A percentile compares a stretch with the other conserved stretches of the same genome.
These are phyloP conservation scores for Atkinsonella hypoxylon DNA, from an alignment of 2,329 filamentous ascomycete genomes.

Conservation along the genomic window DNA sequence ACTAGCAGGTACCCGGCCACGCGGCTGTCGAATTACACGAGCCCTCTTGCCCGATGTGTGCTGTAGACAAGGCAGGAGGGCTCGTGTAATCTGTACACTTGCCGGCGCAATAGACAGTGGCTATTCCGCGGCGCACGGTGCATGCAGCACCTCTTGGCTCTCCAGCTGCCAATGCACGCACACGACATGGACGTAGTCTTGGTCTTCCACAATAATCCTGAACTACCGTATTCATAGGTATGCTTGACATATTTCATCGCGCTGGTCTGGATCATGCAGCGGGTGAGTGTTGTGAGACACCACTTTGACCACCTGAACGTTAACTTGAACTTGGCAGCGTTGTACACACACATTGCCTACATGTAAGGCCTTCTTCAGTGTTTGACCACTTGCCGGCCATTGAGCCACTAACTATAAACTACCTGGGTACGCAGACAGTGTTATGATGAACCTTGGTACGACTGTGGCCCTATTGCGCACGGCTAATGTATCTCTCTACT, in stretches of 20 bases:
- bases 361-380: too few species aligned
- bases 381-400: too few species aligned
- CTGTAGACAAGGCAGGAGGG: too few species aligned
- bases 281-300: not conserved
- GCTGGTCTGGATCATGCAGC: not conserved
- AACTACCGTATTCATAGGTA: not conserved
- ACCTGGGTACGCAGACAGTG: too few species aligned
- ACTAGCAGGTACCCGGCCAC: too few species aligned
- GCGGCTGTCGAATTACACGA: too few species aligned
- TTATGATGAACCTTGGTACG: too few species aligned
- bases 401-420: too few species aligned
- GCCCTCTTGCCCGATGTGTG: too few species aligned
- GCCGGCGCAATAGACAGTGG: not conserved
- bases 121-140: not conserved
- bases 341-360: too few species aligned
- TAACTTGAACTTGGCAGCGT: not conserved
- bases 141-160: not conserved
- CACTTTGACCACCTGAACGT: not conserved
- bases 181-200: not conserved
- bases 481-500: too few species aligned
- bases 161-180: not conserved
- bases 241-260: constrained; percentile 1
- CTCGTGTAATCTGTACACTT: not conserved
- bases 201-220: not conserved
- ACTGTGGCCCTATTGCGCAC: too few species aligned